Evolutionary conservation across 495 filamentous ascomycete genomes (phyloP), one percentile per base, ranked within the genome.

Genomic region (Talaromyces thailandensis): DNA sequence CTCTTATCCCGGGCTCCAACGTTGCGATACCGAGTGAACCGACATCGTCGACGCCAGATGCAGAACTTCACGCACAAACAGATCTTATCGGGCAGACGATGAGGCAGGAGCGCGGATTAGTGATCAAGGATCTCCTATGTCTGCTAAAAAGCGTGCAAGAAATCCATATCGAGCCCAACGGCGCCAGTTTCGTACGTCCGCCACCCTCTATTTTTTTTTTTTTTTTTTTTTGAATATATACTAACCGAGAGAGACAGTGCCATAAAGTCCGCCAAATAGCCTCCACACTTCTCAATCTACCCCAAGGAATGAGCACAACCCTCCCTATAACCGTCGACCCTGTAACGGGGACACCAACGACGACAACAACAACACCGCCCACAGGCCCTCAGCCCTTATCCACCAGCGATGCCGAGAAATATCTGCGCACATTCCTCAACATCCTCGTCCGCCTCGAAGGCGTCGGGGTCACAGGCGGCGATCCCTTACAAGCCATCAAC

Each of bases 141-240:
- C 83, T 93, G 7, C 71, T 96, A 9, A 76, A 77, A 14, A 87
- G 82, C 31, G 87, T 96, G 67, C 86, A 84, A 59, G 86, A 90
- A 74, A 81, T 89, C 53, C 89, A 90, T 70, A 88, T 93, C 79
- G 90, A 94, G 70, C 88, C 91, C 2, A 93, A 92, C 67, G 88
- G 84, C 18, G 82, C 81, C 50, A 89, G 86, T 56, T 85, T 93
- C 56, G 79, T 86, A 79, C 55, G 81, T 74, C 35, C 45, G 21
- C 14, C n/a, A 23, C 29, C 43, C 21, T 16, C 21, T 50, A 16
- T 18, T 3, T 52, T 40, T 55, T 12, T 8, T 50, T 16, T 14
- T 50, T 16, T 18, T 3, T 52, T 40, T 55, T 12, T 8, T 50
- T 6, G 43, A 25, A 25, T 29, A 65, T 43, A 67, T 62, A 35